Conservation (phyloP, 352 stramenopile genomes). For the Phytophthora podocarpi region DNA sequence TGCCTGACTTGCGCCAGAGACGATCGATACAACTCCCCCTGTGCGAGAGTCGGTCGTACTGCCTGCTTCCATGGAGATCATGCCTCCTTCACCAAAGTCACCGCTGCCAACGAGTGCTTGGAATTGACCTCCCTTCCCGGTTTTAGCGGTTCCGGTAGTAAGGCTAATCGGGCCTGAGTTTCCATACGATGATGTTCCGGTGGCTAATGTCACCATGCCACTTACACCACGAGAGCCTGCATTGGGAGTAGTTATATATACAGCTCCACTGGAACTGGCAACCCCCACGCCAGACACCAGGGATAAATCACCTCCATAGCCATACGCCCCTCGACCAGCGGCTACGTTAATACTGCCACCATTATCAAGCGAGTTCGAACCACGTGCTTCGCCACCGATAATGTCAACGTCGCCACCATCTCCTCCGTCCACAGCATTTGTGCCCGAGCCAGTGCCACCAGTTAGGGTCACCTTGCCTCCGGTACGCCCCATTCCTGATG, state of each 20-base stretch:
- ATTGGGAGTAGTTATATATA: conserved; percentile 53
- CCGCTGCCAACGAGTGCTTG: conserved; percentile 64
- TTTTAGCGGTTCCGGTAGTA: conserved; percentile 52
- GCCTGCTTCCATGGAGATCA: conserved; percentile 76
- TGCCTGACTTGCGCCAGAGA: conserved; percentile 63
- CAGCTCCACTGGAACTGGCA: conserved; percentile 56
- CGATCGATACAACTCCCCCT: conserved; percentile 63
- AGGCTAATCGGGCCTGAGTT: conserved; percentile 64
- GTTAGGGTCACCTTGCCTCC: conserved; percentile 56
- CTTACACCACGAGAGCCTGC: conserved; percentile 57
- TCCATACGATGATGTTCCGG: conserved; percentile 53
- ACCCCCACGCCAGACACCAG: conserved; percentile 56
- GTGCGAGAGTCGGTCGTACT: conserved; percentile 63
- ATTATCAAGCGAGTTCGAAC: conserved; percentile 88
- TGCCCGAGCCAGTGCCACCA: conserved; percentile 64
- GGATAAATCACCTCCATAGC: conserved; percentile 65
- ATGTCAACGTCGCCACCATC: conserved; percentile 89
- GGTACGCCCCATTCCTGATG: conserved; percentile 49
- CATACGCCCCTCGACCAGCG: conserved; percentile 72
- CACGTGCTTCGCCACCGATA: conserved; percentile 86
- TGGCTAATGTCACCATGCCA: conserved; percentile 43
- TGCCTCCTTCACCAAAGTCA: conserved; percentile 82
- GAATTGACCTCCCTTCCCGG: conserved; percentile 59
- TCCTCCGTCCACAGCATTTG: conserved; percentile 89
- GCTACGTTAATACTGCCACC: conserved; percentile 81